Evolutionary conservation across 805 yeast species (phyloP).

Genomic region (Kodamaea hsintzibuensis): DNA sequence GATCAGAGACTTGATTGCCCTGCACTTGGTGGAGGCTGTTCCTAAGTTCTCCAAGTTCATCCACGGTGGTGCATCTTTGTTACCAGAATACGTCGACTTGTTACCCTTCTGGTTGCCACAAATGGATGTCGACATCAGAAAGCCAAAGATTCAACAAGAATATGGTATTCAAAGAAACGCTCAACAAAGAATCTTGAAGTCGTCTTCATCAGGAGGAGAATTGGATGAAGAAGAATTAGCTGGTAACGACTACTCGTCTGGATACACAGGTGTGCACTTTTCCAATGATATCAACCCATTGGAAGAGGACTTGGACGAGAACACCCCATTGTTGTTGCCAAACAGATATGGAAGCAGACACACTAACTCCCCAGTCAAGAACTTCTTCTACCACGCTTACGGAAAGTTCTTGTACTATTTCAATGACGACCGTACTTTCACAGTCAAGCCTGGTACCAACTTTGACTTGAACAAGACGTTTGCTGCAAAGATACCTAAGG

Average conservation of each 20-base stretch:
- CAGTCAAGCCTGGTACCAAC: slow-evolving; percentile 46
- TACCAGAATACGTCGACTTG: slow-evolving; percentile 78
- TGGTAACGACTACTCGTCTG: slow-evolving; percentile 35
- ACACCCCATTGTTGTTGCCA: slow-evolving; percentile 44
- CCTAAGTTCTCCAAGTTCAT: slow-evolving; percentile 97
- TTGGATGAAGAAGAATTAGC: slow-evolving; percentile 70
- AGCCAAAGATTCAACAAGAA: slow-evolving; percentile 65
- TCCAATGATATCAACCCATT: slow-evolving; percentile 47
- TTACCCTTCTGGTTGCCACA: slow-evolving; percentile 98
- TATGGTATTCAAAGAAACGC: slow-evolving; percentile 63
- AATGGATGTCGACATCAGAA: slow-evolving; percentile 92
- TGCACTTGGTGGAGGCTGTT: slow-evolving; percentile 96
- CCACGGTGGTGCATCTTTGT: slow-evolving; percentile 91
- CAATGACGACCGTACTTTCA: slow-evolving; percentile 47
- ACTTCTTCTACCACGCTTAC: slow-evolving; percentile 32
- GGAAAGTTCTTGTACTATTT: slow-evolving; percentile 41
- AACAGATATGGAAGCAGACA: slow-evolving; percentile 29
- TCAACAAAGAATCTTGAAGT: slow-evolving; percentile 22
- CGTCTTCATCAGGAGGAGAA: slow-evolving; percentile 53
- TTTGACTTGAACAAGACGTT: slow-evolving; percentile 43
- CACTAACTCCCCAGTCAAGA: slow-evolving; percentile 32
- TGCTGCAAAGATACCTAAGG: slow-evolving; percentile 76
- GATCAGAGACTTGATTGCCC: slow-evolving; percentile 89
- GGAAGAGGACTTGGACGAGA: slow-evolving; percentile 52
- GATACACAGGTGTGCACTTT: slow-evolving; percentile 40